These are phyloP conservation scores for Pythium sp. DNA, from an alignment of 352 stramenopile genomes.

Conservation along the genomic window DNA sequence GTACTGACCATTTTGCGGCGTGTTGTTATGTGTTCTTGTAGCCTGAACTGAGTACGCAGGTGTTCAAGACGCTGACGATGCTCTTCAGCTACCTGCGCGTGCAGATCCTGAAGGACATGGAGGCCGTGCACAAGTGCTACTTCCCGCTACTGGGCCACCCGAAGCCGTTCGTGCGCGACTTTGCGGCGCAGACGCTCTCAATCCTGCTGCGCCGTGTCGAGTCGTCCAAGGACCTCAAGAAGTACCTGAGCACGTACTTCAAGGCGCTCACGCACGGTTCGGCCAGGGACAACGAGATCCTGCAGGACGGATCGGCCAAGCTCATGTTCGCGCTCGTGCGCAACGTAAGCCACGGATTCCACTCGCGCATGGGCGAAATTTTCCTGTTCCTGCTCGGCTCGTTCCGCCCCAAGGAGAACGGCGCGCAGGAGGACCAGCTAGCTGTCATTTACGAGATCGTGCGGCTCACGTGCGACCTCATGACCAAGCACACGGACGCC, in stretches of 20 bases:
- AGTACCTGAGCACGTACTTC: constrained; percentile 80
- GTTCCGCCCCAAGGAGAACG: constrained; percentile 52
- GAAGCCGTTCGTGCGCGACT: constrained; percentile 86
- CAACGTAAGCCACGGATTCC: constrained; percentile 84
- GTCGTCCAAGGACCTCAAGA: constrained; percentile 65
- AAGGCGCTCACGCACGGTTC: constrained; percentile 69
- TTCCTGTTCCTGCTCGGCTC: constrained; percentile 67
- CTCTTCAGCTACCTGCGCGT: constrained; percentile 86
- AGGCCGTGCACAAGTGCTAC: constrained; percentile 89
- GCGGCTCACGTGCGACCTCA: constrained; percentile 55
- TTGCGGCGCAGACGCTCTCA: constrained; percentile 85
- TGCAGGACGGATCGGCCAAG: constrained; percentile 85
- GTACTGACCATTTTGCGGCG: background rate
- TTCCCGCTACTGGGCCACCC: constrained; percentile 85
- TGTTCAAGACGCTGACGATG: constrained; percentile 91
- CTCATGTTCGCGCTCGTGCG: constrained; percentile 81
- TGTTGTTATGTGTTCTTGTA: constrained; percentile 16
- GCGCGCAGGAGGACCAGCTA: constrained; percentile 21
- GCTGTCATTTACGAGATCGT: constrained; percentile 65
- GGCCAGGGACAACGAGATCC: constrained; percentile 50
- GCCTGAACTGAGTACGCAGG: constrained; percentile 86
- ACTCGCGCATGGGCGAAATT: constrained; percentile 82
- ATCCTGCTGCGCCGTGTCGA: constrained; percentile 82
- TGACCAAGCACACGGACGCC: constrained; percentile 77
- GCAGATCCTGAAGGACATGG: constrained; percentile 86